Evolutionary conservation across 176 grass and related monocot species (phyloP).

Genomic region (Tuctoria greenei): DNA sequence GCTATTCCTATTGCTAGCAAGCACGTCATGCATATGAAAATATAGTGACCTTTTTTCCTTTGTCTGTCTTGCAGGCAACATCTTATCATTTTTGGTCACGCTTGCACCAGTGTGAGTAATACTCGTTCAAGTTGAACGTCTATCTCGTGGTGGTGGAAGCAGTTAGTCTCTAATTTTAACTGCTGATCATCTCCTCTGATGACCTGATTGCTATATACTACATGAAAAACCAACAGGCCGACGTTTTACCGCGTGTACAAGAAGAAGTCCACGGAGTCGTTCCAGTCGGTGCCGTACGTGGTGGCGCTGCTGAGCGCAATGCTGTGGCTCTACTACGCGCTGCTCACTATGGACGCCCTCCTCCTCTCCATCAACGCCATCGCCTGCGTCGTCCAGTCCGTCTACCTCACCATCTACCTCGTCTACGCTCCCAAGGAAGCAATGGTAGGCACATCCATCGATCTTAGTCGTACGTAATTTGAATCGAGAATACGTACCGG

Average conservation of each 20-base stretch:
- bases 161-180: background rate
- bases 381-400: conserved; percentile 51
- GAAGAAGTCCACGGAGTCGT: conserved; percentile 91
- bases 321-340: conserved; percentile 88
- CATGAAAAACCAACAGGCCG: conserved; percentile 23
- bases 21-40: too few relatives aligned
- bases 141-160: background rate
- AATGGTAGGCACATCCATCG: conserved; percentile 27
- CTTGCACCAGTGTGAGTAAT: conserved; percentile 70
- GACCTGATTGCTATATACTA: background rate
- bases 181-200: background rate
- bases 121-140: background rate
- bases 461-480: too few relatives aligned
- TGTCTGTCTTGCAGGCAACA: conserved; percentile 54
- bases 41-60: background rate
- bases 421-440: conserved; percentile 57
- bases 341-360: conserved; percentile 55
- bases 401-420: conserved; percentile 70
- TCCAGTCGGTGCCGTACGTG: conserved; percentile 78
- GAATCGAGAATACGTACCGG: too few relatives aligned
- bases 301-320: conserved; percentile 77
- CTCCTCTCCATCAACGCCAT: conserved; percentile 76
- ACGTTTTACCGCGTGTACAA: conserved; percentile 81
- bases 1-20: background rate
- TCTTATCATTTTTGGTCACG: conserved; percentile 68